Evolutionary conservation across 305 asterid genomes (phyloP), one percentile per base, ranked within the genome.

Genomic region (Euphrasia arctica): DNA sequence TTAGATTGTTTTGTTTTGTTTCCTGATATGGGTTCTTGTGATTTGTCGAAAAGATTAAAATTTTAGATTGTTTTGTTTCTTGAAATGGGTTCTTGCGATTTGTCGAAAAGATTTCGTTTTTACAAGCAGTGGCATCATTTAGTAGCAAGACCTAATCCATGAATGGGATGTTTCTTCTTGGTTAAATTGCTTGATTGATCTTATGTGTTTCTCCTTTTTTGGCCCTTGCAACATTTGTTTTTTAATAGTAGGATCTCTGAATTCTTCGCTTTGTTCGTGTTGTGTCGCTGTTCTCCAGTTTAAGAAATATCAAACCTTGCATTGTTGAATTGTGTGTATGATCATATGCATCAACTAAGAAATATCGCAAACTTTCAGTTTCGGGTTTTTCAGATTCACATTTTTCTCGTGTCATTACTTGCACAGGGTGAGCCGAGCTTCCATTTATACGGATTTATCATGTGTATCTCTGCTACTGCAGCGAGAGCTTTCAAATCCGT

Each of bases 401-500:
- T 45, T 45, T 45, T 4, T 39, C 48, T 18, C 41, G 39, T 49
- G 51, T 59, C 54, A 12, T 58, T 31, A 45, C 65, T 65, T 56
- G 29, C 67, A 29, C 80, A 91, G 98, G 98, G 98, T 4, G 98
- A 89, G 58, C 98, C 96, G 31, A 85, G 87, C 77, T 91, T 91
- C 84, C 92, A 91, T 72, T 75, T 89, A 65, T 91, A 78, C 60
- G 98, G 98, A 71, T 91, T 91, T 73, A 77, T 91, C 51, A 91
- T 87, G 95, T 91, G 98, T 76, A 73, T 89, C 69, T 71, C 95
- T 62, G 96, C 98, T 28, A 91, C 98, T 60, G 98, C 98, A 58
- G 96, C 98, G 3, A 84, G 98, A 57, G 98, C 98, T 12, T 89
- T 89, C 77, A 91, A 91, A 81, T 89, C 98, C 4, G 98, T 89